These are phyloP conservation scores for Trametes cingulata DNA, from an alignment of 768 basidiomycete genomes.

Conservation along the genomic window DNA sequence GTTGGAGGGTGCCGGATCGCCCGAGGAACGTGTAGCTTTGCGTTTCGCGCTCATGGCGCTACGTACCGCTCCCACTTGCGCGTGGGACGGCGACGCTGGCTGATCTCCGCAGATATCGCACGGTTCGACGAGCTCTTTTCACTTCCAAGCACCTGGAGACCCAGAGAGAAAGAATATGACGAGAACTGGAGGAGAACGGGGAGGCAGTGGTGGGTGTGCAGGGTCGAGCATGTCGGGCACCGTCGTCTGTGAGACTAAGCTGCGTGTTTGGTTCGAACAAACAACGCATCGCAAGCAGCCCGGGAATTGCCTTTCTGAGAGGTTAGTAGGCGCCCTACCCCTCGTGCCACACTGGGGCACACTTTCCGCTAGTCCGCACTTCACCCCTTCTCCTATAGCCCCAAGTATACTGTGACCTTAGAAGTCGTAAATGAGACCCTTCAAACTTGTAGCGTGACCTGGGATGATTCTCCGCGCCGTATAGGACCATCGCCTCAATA, in stretches of 20 bases:
- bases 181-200: not conserved
- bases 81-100: constrained; percentile 24
- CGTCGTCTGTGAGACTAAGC: constrained; percentile 30
- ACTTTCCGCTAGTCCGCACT: too few relatives aligned
- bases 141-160: constrained; percentile 26
- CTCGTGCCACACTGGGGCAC: too few relatives aligned
- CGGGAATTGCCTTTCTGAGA: constrained; percentile 1
- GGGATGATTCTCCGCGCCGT: too few relatives aligned
- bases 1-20: not conserved
- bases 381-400: too few relatives aligned
- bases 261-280: constrained; percentile 34
- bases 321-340: too few relatives aligned
- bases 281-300: constrained; percentile 21
- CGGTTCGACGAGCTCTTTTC: constrained; percentile 65
- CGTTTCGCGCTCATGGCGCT: constrained; percentile 20
- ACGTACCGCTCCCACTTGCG: constrained; percentile 11
- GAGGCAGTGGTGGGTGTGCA: constrained; percentile 21
- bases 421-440: too few relatives aligned
- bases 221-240: constrained; percentile 22
- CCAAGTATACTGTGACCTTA: too few relatives aligned
- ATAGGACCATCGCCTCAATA: too few relatives aligned
- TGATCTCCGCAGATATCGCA: constrained; percentile 69
- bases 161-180: not conserved
- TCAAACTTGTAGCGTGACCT: too few relatives aligned
- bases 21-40: not conserved